Conservation (phyloP, 2,329 filamentous ascomycete species). For the Fusarium multiceps region DNA sequence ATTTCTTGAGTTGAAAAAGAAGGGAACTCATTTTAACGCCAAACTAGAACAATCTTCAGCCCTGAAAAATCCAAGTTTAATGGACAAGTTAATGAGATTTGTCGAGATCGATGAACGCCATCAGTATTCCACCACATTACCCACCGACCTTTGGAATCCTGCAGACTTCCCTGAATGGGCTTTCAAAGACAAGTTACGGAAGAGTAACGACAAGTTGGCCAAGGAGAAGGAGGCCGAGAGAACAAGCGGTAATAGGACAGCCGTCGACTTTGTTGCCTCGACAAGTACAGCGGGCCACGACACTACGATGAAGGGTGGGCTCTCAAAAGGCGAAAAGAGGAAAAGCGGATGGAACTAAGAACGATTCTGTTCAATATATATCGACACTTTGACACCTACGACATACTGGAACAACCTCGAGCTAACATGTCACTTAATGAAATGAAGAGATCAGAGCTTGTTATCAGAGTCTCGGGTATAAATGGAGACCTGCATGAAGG, state of each 20-base stretch:
- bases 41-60: slow-evolving; percentile 74
- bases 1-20: slow-evolving; percentile 81
- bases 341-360: slow-evolving; percentile 51
- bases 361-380: not conserved
- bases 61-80: slow-evolving; percentile 77
- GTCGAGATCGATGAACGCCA: slow-evolving; percentile 61
- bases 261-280: slow-evolving; percentile 63
- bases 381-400: not conserved
- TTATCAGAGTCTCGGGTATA: slow-evolving; percentile 22
- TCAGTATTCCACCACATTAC: slow-evolving; percentile 74
- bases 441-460: slow-evolving; percentile 25
- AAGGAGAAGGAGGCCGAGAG: slow-evolving; percentile 60
- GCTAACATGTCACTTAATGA: slow-evolving; percentile 6
- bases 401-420: slow-evolving; percentile 3
- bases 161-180: slow-evolving; percentile 65
- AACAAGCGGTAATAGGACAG: slow-evolving; percentile 53
- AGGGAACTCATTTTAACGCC: slow-evolving; percentile 81
- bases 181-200: slow-evolving; percentile 61
- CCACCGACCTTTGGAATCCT: slow-evolving; percentile 68
- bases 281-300: slow-evolving; percentile 38
- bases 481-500: slow-evolving; percentile 42
- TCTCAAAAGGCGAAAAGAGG: slow-evolving; percentile 49
- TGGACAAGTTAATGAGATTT: slow-evolving; percentile 78
- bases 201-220: slow-evolving; percentile 58
- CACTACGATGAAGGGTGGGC: slow-evolving; percentile 35